phyloP scores from a whole-genome alignment of 2,329 filamentous ascomycete species.

The Apiospora aurea region DNA sequence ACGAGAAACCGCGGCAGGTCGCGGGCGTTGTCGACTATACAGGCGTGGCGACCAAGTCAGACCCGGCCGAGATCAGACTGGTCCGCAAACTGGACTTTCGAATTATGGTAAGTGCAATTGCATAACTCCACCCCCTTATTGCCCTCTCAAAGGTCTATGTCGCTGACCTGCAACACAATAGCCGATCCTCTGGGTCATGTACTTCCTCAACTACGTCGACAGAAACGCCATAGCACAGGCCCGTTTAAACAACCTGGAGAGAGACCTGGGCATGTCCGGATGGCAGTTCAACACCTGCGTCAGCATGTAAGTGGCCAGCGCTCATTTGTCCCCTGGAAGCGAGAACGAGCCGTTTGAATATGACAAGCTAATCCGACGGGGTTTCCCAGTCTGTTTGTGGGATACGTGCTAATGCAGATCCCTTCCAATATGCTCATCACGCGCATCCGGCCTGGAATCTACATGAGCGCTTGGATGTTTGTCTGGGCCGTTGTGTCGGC shows the following conservation, averaged over 20 bases:
- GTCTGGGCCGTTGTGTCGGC: slow-evolving; percentile 52
- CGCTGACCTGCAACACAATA: slow-evolving; percentile 26
- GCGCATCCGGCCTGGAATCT: slow-evolving; percentile 48
- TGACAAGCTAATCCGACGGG: no score
- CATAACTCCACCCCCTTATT: no score
- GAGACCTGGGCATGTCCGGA: slow-evolving; percentile 47
- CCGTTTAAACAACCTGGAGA: slow-evolving; percentile 48
- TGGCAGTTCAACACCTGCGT: slow-evolving; percentile 47
- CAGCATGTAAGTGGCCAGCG: slow-evolving; percentile 43
- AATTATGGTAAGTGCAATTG: slow-evolving; percentile 36
- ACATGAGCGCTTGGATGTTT: slow-evolving; percentile 49
- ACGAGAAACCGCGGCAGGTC: neutral
- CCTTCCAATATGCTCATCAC: slow-evolving; percentile 52
- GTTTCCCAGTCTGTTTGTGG: slow-evolving; percentile 35
- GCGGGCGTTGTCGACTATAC: slow-evolving; percentile 7
- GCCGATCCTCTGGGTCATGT: slow-evolving; percentile 45
- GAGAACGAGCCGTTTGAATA: no score
- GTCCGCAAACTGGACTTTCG: slow-evolving; percentile 46
- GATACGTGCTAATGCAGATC: slow-evolving; percentile 44
- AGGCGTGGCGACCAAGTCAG: slow-evolving; percentile 37
- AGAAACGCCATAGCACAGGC: slow-evolving; percentile 57
- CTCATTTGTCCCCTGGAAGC: neutral
- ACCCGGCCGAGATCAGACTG: slow-evolving; percentile 45
- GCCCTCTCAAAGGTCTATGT: neutral
- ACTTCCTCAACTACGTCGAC: slow-evolving; percentile 43